Percentiles rank a stretch among this genome's conserved stretches.
These are phyloP conservation scores for Solanum ahanhuiri DNA, from an alignment of 257 asterid genomes.

Conservation along the genomic window DNA sequence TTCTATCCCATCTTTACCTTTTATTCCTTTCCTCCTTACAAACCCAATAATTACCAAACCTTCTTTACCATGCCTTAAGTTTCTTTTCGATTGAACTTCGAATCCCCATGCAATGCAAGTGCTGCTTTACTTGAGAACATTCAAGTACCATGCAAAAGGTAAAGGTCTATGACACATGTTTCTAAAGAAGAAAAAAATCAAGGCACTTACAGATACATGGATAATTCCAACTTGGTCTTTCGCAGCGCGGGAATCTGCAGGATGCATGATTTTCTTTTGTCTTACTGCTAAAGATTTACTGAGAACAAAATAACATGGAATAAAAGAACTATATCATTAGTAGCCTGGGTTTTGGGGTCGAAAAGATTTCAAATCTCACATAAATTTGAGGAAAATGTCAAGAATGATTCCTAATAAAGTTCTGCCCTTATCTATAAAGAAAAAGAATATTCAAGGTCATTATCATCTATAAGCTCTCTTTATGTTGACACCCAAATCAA, in stretches of 20 bases:
- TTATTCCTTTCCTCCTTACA: constrained; percentile 41
- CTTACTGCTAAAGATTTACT: neutral
- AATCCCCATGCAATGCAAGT: constrained; percentile 48
- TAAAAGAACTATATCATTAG: neutral
- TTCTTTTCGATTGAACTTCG: constrained; percentile 35
- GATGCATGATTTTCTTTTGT: neutral
- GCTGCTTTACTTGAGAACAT: constrained; percentile 17
- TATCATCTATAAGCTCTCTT: neutral
- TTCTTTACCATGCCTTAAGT: constrained; percentile 41
- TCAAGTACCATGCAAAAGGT: constrained; percentile 24
- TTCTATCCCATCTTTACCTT: constrained; percentile 45
- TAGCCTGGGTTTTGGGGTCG: no score
- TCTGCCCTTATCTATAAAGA: neutral
- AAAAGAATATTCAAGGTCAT: neutral
- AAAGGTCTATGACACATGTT: neutral
- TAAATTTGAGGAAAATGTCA: neutral
- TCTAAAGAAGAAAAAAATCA: neutral
- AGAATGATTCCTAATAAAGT: neutral
- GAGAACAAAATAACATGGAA: neutral
- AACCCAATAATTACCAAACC: constrained; percentile 35
- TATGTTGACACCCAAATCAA: neutral
- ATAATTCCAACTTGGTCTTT: neutral
- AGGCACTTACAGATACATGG: neutral
- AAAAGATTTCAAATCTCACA: neutral
- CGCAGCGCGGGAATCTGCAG: neutral